phyloP scores from a whole-genome alignment of 2,329 filamentous ascomycete genomes.

The Monosporascus sp. region DNA sequence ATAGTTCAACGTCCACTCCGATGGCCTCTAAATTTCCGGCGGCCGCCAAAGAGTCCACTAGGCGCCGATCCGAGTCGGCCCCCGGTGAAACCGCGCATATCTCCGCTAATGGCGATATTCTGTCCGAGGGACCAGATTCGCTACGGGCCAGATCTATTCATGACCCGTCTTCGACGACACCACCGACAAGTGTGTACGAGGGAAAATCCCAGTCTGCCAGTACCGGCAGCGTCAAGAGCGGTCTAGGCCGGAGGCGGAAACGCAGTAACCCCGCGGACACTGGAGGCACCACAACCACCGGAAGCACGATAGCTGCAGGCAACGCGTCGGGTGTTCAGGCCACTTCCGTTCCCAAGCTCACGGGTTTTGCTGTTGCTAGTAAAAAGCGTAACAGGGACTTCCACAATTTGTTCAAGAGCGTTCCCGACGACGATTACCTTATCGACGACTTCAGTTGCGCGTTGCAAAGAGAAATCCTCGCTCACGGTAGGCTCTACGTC shows the following conservation, averaged over 20 bases:
- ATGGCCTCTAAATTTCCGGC: constrained; percentile 52
- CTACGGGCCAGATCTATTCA: constrained; percentile 45
- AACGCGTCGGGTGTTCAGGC: constrained; percentile 65
- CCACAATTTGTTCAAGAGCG: constrained; percentile 87
- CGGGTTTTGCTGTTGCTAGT: constrained; percentile 92
- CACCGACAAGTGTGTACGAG: constrained; percentile 62
- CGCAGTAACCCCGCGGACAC: constrained; percentile 76
- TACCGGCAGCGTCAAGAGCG: constrained; percentile 63
- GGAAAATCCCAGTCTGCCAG: constrained; percentile 56
- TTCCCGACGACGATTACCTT: constrained; percentile 94
- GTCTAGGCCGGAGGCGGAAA: constrained; percentile 59
- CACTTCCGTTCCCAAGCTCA: constrained; percentile 64
- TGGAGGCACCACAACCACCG: constrained; percentile 46
- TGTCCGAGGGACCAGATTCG: constrained; percentile 29
- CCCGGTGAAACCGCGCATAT: constrained; percentile 39
- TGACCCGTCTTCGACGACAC: constrained; percentile 48
- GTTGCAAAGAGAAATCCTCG: constrained; percentile 87
- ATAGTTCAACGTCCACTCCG: constrained; percentile 49
- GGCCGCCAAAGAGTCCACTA: constrained; percentile 31
- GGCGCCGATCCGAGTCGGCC: constrained; percentile 54
- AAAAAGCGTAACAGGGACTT: constrained; percentile 97
- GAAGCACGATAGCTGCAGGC: constrained; percentile 66
- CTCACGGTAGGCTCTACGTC: constrained; percentile 90
- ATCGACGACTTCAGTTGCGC: constrained; percentile 99
- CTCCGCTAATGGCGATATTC: constrained; percentile 28